phyloP scores from a whole-genome alignment of 768 basidiomycete species.

The Tricholoma sp. region DNA sequence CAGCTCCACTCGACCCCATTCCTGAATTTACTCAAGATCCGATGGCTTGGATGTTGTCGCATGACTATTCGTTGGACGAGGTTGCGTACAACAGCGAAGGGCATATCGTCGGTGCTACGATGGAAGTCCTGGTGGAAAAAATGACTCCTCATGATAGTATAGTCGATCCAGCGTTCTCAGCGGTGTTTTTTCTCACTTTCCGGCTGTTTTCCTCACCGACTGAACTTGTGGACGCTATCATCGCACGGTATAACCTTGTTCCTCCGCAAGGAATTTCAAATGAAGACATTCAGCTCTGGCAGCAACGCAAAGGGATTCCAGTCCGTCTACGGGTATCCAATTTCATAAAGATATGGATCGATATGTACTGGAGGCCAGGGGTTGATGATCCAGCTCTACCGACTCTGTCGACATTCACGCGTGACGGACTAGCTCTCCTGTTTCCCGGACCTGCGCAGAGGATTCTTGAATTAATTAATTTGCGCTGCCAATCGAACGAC shows the following conservation, averaged over 20 bases:
- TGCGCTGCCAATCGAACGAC: conserved; percentile 47
- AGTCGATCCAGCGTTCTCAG: conserved; percentile 81
- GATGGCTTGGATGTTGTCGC: conserved; percentile 51
- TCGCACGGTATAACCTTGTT: conserved; percentile 77
- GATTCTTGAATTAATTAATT: conserved; percentile 61
- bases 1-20: conserved; percentile 41
- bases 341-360: conserved; percentile 92
- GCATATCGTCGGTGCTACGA: conserved; percentile 83
- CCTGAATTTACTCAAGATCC: conserved; percentile 36
- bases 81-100: conserved; percentile 90
- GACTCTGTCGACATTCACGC: conserved; percentile 54
- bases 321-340: conserved; percentile 89
- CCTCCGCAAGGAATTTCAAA: conserved; percentile 54
- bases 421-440: conserved; percentile 52
- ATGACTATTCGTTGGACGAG: conserved; percentile 80
- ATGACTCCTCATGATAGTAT: conserved; percentile 94
- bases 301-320: conserved; percentile 82
- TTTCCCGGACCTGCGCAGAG: conserved; percentile 70
- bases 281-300: conserved; percentile 70
- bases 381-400: conserved; percentile 65
- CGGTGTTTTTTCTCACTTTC: conserved; percentile 95
- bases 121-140: conserved; percentile 89
- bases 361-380: conserved; percentile 80
- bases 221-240: conserved; percentile 72
- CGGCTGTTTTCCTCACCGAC: conserved; percentile 79